These are phyloP conservation scores for Sarcodon aspratus DNA, from an alignment of 768 basidiomycete species.

Conservation along the genomic window DNA sequence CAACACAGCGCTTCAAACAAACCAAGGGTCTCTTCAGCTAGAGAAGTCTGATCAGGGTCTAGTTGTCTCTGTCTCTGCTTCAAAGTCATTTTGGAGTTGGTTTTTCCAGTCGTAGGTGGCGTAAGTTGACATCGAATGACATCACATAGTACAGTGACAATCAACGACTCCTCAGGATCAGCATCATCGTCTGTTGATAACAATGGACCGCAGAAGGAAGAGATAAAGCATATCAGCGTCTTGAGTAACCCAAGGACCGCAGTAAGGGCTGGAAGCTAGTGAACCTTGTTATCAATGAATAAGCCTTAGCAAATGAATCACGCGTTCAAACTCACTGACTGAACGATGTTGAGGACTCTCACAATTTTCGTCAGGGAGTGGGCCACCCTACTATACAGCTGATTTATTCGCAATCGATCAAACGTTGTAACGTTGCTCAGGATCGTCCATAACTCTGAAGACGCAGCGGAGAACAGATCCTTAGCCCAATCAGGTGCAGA, in stretches of 20 bases:
- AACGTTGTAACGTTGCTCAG: slow-evolving; percentile 21
- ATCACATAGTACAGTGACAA: slow-evolving; percentile 29
- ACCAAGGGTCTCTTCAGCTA: slow-evolving; percentile 30
- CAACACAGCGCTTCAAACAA: slow-evolving; percentile 47
- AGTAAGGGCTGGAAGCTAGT: slow-evolving; percentile 33
- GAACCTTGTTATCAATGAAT: not conserved
- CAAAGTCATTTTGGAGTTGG: no score
- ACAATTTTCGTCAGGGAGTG: slow-evolving; percentile 11
- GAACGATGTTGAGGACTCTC: slow-evolving; percentile 5
- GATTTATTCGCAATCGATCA: not conserved
- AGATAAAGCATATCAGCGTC: slow-evolving; percentile 33
- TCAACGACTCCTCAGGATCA: slow-evolving; percentile 15
- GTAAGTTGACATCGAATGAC: slow-evolving; percentile 30
- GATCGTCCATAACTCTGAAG: slow-evolving; percentile 32
- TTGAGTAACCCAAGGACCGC: slow-evolving; percentile 44
- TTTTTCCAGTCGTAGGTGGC: slow-evolving; percentile 10
- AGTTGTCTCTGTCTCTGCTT: slow-evolving; percentile 6
- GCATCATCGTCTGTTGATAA: slow-evolving; percentile 17
- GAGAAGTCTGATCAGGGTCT: not conserved
- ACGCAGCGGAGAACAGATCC: slow-evolving; percentile 28
- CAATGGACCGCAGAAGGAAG: slow-evolving; percentile 30
- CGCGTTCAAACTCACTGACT: slow-evolving; percentile 9
- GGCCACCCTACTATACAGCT: slow-evolving; percentile 6
- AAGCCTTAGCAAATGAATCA: slow-evolving; percentile 16
- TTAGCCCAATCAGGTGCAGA: slow-evolving; percentile 11